A percentile compares a stretch with the other conserved stretches of the same genome.
These are phyloP conservation scores for Papiliotrema laurentii DNA, from an alignment of 1,284 basidiomycete genomes.

Conservation along the genomic window DNA sequence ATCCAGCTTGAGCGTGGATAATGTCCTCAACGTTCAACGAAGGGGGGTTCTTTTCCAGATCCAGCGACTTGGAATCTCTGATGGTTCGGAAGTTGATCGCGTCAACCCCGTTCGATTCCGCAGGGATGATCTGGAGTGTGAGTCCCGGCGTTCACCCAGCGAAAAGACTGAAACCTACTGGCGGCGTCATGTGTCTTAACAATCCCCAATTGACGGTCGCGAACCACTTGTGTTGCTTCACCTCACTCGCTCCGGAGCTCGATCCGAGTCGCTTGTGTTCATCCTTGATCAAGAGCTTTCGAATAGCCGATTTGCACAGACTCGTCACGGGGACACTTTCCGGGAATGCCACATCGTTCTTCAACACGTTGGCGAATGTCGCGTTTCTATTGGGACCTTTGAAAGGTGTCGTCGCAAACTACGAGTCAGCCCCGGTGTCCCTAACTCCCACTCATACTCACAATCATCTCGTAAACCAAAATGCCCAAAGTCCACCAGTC, in stretches of 20 bases:
- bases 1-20: slow-evolving; percentile 47
- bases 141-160: slow-evolving; percentile 7
- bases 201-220: slow-evolving; percentile 93
- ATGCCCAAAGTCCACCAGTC: slow-evolving; percentile 99
- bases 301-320: slow-evolving; percentile 80
- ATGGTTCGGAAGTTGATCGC: slow-evolving; percentile 86
- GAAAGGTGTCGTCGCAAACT: slow-evolving; percentile 98
- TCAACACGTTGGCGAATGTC: slow-evolving; percentile 93
- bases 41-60: slow-evolving; percentile 54
- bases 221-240: slow-evolving; percentile 99
- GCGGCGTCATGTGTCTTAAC: slow-evolving; percentile 84
- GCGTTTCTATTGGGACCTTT: slow-evolving; percentile 92
- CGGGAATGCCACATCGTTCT: slow-evolving; percentile 80
- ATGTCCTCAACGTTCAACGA: slow-evolving; percentile 18
- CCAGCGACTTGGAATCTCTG: slow-evolving; percentile 82
- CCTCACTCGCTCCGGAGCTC: slow-evolving; percentile 91
- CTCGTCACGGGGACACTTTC: slow-evolving; percentile 80
- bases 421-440: slow-evolving; percentile 16
- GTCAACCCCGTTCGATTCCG: slow-evolving; percentile 74
- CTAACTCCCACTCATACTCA: slow-evolving; percentile 53
- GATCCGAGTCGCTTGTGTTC: slow-evolving; percentile 85
- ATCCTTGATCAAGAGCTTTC: slow-evolving; percentile 86
- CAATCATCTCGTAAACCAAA: slow-evolving; percentile 99
- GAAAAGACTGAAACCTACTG: slow-evolving; percentile 54
- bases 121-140: slow-evolving; percentile 68